phyloP scores from a whole-genome alignment of 805 yeast species.

The Wickerhamiella slavikovae region DNA sequence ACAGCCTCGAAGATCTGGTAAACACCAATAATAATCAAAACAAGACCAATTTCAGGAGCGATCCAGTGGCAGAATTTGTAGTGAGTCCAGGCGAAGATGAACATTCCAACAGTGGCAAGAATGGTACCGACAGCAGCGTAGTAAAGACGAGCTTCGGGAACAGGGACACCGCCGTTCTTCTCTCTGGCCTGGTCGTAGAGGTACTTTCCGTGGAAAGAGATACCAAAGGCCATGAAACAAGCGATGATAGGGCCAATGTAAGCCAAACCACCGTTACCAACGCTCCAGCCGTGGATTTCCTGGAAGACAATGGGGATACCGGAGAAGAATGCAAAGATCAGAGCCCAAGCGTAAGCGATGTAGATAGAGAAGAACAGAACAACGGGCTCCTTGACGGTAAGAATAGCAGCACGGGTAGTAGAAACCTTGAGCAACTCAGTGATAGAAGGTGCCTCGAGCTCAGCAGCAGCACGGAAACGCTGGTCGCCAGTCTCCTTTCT shows the following conservation, averaged over 20 bases:
- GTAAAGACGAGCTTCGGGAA: conserved; percentile 60
- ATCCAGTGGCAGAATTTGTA: conserved; percentile 52
- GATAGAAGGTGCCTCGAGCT: conserved; percentile 19
- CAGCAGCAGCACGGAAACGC: conserved; percentile 31
- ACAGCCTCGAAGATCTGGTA: conserved; percentile 48
- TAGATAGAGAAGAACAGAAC: conserved; percentile 18
- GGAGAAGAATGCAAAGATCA: conserved; percentile 19
- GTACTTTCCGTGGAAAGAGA: too few species aligned
- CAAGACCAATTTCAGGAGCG: conserved; percentile 47
- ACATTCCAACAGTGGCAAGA: conserved; percentile 53
- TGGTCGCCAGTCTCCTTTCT: conserved; percentile 29
- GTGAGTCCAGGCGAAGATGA: conserved; percentile 80
- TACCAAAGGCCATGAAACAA: conserved; percentile 27
- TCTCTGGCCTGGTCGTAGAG: conserved; percentile 26
- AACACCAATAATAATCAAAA: conserved; percentile 47
- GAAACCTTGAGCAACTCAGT: conserved; percentile 21
- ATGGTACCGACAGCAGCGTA: conserved; percentile 56
- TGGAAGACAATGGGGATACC: conserved; percentile 21
- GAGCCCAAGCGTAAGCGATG: conserved; percentile 21
- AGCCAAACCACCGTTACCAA: conserved; percentile 57
- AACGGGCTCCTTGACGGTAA: conserved; percentile 21
- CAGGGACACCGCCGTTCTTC: conserved; percentile 42
- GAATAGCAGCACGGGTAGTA: conserved; percentile 12
- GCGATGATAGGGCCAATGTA: conserved; percentile 41
- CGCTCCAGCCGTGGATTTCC: conserved; percentile 36